phyloP scores from a whole-genome alignment of 345 rosid genomes.

The Eucalyptus polyanthemos region DNA sequence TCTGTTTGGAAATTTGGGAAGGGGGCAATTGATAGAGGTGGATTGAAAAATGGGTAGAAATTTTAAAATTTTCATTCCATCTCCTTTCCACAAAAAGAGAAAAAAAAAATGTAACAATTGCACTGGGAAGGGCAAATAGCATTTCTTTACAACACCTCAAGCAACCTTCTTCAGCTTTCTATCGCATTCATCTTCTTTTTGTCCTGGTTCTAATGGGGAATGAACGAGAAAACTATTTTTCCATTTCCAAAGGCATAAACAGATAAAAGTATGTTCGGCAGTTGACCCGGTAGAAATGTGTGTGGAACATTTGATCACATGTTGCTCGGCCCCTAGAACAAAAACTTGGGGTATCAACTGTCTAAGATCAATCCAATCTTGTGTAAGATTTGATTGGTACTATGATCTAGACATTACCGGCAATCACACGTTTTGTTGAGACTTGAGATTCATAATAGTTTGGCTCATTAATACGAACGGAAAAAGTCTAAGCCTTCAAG shows the following conservation, averaged over 20 bases:
- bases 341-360: background rate
- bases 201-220: background rate
- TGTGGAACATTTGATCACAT: background rate
- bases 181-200: background rate
- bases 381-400: background rate
- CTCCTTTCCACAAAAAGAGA: background rate
- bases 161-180: background rate
- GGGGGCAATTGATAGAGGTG: background rate
- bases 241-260: background rate
- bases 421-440: background rate
- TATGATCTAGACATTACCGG: background rate
- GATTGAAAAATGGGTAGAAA: background rate
- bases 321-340: background rate
- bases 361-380: background rate
- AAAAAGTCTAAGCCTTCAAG: background rate
- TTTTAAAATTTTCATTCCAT: background rate
- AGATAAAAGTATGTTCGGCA: background rate
- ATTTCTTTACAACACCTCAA: background rate
- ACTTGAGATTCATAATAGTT: background rate
- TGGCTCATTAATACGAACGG: background rate
- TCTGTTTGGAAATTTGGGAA: background rate
- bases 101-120: background rate
- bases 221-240: background rate
- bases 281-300: background rate
- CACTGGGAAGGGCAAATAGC: background rate